Base-by-base conservation (phyloP, 2,329 filamentous ascomycete species). In the Pleomassaria siparia region DNA sequence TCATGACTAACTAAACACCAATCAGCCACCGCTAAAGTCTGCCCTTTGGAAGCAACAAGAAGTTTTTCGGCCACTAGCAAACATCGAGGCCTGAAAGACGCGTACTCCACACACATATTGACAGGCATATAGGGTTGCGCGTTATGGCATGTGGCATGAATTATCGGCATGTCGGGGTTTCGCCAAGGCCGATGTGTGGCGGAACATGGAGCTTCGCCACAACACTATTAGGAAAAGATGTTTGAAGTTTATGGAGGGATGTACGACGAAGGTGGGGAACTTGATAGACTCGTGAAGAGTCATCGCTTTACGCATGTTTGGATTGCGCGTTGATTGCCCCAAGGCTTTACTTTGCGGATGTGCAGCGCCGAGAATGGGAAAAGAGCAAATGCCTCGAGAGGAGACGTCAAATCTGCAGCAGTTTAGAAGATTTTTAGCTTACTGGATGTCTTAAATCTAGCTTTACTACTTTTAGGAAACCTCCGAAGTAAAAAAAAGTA, bases 51-150 rank as follows among this genome's bases (percentile, higher is more conserved):
- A 61, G 42, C 42, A 25, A 20, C 16, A 29, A 44, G 63, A 67
- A 64, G 33, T 20, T 32, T 47, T 48, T 50, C 56, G 64, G 65
- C 58, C 39, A 47, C 44, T 47, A 55, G 51, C 56, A 44, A 53
- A 3, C 40, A 45, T 46, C 50, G 48, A 59, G 49, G 51, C 54
- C 44, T 43, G 29, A 35, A 42, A 51, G 57, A 46, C 50, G 54
- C 56, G 55, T 57, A 37, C 51, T 29, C 53, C 50, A 43, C 44
- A 47, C 20, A 40, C 41, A 22, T 45, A 46, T 47, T 47, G 54
- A 48, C 45, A 66, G 62, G 56, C 58, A 61, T 46, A 49, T 40
- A 41, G 51, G 47, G 55, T 63, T 64, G 59, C 62, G 64, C 53
- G 63, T 62, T 50, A 44, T 50, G 30, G 40, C 48, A 32, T 45